Evolutionary conservation across 164 flowering plant species (phyloP).

Genomic region (Piper betle): DNA sequence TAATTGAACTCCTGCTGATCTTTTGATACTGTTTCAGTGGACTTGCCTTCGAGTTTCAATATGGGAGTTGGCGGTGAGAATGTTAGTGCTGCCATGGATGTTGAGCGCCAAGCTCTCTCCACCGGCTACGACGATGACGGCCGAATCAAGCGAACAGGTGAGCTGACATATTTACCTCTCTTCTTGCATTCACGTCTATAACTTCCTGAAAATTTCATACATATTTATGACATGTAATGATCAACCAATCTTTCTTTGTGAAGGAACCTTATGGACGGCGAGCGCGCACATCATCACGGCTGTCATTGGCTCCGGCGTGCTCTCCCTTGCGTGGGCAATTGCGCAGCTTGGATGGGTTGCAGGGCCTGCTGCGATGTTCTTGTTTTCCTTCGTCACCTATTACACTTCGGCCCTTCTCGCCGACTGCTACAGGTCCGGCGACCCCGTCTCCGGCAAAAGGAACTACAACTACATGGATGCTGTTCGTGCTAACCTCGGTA

Average conservation of each 20-base stretch:
- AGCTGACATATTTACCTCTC: not conserved
- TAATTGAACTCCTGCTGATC: not conserved
- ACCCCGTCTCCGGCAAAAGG: conserved; percentile 36
- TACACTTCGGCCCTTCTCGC: conserved; percentile 43
- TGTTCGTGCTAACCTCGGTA: conserved; percentile 43
- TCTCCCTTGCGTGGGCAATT: conserved; percentile 52
- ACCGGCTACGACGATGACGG: not conserved
- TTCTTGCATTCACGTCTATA: too few species aligned
- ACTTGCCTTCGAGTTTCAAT: too few species aligned
- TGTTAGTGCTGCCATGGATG: not conserved
- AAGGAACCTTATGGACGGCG: conserved; percentile 51
- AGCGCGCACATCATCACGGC: conserved; percentile 60
- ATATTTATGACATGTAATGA: not conserved
- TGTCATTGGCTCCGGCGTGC: conserved; percentile 56
- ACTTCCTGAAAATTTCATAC: not conserved
- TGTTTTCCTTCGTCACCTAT: conserved; percentile 40
- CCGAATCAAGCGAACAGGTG: conserved; percentile 1
- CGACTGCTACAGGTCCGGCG: conserved; percentile 46
- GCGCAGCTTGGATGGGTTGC: conserved; percentile 69
- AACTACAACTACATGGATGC: conserved; percentile 57
- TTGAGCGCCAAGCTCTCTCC: not conserved
- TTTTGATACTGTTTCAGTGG: not conserved
- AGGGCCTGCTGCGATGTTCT: conserved; percentile 42
- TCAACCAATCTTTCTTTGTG: not conserved
- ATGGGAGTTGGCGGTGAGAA: conserved; percentile 1